Percentiles rank a stretch among this genome's conserved stretches.
These are phyloP conservation scores for Barnettozyma wickerhamii DNA, from an alignment of 805 yeast genomes.

Conservation along the genomic window DNA sequence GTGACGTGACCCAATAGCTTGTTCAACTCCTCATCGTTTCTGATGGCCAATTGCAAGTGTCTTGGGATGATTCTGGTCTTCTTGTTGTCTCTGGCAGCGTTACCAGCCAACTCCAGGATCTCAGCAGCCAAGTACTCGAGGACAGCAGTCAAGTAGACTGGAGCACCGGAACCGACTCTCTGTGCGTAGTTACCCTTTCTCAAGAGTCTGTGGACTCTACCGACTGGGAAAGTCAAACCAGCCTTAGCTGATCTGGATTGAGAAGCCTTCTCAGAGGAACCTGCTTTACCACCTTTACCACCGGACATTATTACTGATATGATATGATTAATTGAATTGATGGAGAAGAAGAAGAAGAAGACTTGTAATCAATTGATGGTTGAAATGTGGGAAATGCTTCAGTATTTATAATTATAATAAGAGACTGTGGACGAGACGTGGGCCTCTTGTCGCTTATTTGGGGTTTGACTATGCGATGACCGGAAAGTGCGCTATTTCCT, in stretches of 20 bases:
- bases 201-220: constrained; percentile 95
- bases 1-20: constrained; percentile 90
- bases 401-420: background rate
- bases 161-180: constrained; percentile 99
- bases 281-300: constrained; percentile 84
- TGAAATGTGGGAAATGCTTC: background rate
- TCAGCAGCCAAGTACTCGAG: constrained; percentile 97
- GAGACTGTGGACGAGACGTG: too few relatives aligned
- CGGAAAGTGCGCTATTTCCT: constrained; percentile 10
- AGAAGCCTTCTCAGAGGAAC: constrained; percentile 90
- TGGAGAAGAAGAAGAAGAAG: background rate
- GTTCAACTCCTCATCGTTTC: constrained; percentile 98
- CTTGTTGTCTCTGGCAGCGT: constrained; percentile 99
- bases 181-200: constrained; percentile 98
- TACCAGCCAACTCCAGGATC: constrained; percentile 97
- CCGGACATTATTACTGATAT: constrained; percentile 55
- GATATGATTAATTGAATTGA: constrained; percentile 8
- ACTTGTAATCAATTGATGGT: background rate
- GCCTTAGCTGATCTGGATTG: constrained; percentile 98
- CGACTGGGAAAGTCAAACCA: constrained; percentile 99
- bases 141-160: constrained; percentile 95
- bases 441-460: too few relatives aligned
- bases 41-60: constrained; percentile 96
- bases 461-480: background rate
- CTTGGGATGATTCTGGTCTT: constrained; percentile 99